Percentiles rank a stretch among this genome's conserved stretches.
Conservation (phyloP, 2,329 filamentous ascomycete species). For the Colletotrichum lupini region DNA sequence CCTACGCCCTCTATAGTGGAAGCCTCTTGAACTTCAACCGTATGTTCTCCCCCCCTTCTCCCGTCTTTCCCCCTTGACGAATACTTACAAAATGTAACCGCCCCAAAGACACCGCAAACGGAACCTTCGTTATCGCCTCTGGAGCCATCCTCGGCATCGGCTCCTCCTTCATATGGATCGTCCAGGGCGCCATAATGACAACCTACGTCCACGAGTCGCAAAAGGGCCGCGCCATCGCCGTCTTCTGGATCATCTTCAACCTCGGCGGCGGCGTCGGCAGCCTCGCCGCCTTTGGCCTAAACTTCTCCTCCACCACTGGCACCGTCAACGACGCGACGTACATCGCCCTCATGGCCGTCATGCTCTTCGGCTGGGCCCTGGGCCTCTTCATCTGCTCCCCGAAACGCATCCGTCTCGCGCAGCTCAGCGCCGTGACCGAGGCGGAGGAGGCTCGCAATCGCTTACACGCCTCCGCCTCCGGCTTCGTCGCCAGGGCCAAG, state of each 20-base stretch:
- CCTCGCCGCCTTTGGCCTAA: conserved; percentile 56
- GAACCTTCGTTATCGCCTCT: conserved; percentile 55
- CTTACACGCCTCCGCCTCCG: no score
- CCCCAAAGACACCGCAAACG: conserved; percentile 50
- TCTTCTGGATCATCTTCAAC: conserved; percentile 60
- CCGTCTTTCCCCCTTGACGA: conserved; percentile 23
- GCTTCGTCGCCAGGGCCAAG: no score
- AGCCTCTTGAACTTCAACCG: conserved; percentile 55
- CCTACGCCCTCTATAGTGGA: conserved; percentile 57
- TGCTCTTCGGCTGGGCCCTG: conserved; percentile 59
- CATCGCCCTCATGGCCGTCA: conserved; percentile 59
- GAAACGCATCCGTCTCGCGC: conserved; percentile 50
- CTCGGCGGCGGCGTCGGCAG: conserved; percentile 56
- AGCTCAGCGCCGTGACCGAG: conserved; percentile 49
- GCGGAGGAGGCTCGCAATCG: conserved; percentile 35
- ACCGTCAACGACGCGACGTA: conserved; percentile 63
- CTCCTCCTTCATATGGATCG: conserved; percentile 57
- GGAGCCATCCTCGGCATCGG: conserved; percentile 58
- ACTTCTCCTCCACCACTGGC: conserved; percentile 51
- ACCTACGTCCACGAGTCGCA: conserved; percentile 55
- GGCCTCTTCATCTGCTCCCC: conserved; percentile 61
- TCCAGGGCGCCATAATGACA: conserved; percentile 61
- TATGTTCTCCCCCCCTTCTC: conserved; percentile 52
- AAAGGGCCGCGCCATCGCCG: conserved; percentile 54
- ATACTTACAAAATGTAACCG: no score